phyloP scores from a whole-genome alignment of 2,329 filamentous ascomycete species.

The Penicillium sp. region DNA sequence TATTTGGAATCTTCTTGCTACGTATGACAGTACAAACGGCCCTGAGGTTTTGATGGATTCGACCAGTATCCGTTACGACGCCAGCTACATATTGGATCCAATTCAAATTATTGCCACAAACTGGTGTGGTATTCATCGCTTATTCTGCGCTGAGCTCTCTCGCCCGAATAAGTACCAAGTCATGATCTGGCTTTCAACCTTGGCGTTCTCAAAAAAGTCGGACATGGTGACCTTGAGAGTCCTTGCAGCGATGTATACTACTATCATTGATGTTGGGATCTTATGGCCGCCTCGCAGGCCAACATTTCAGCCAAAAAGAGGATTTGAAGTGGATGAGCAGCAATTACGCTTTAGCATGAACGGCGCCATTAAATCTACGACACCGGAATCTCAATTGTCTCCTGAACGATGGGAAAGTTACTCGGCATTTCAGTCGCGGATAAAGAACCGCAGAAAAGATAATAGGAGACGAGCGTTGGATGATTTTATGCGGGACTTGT shows the following conservation, averaged over 20 bases:
- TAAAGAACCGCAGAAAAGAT: slow-evolving; percentile 2
- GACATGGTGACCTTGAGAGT: background rate
- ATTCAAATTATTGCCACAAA: background rate
- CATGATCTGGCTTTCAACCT: too few relatives aligned
- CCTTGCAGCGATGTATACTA: background rate
- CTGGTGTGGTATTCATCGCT: slow-evolving; percentile 5
- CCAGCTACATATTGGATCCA: slow-evolving; percentile 6
- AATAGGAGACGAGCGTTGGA: slow-evolving; percentile 9
- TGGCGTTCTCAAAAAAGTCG: background rate
- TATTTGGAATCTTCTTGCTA: background rate
- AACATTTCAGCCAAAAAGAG: background rate
- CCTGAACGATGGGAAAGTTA: slow-evolving; percentile 4
- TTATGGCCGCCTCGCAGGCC: background rate
- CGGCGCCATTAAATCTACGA: background rate
- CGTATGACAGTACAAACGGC: background rate
- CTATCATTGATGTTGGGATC: background rate
- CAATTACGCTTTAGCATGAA: background rate
- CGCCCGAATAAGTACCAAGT: too few relatives aligned
- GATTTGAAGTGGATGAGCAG: background rate
- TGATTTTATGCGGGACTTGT: slow-evolving; percentile 12
- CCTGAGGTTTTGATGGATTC: slow-evolving; percentile 4
- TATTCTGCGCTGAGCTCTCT: background rate
- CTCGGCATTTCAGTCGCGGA: slow-evolving; percentile 13
- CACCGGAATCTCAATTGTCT: slow-evolving; percentile 13
- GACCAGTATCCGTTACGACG: slow-evolving; percentile 1